Evolutionary conservation across 1,284 basidiomycete species (phyloP), one percentile per base, ranked within the genome.

Genomic region (Sporisorium reilianum): DNA sequence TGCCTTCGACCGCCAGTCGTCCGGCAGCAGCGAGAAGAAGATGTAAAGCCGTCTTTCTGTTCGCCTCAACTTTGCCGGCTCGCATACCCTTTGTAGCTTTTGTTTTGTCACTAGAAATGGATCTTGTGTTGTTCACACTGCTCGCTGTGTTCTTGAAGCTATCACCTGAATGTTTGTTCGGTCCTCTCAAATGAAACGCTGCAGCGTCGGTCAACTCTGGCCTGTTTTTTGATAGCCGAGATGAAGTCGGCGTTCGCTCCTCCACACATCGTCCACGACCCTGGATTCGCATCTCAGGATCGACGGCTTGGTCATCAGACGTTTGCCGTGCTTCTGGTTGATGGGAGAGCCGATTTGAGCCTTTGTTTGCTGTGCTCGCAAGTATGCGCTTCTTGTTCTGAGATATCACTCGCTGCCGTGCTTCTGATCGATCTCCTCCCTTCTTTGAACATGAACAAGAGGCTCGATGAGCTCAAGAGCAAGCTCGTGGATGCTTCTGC

Each of bases 1-100:
- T 30, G 48, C 41, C 10, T 58, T 68, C 34, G 65, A 69, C 30
- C 61, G 57, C 22, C 60, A 63, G 53, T 55, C 61, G 1, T 69
- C 61, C 14, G 50, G 55, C 50, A 58, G 56, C 67, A 61, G 53
- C 67, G 67, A 64, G 36, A 70, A 70, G 57, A 61, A 70, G 62
- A 49, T 57, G 12, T 61, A 49, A 60, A 25, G 12, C 49, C 6
- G 1, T 36, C 34, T 38, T 23, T 2, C 22, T 26, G 26, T 38
- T 48, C n/a, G 12, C 6, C 23, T 22, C 30, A 10, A 22, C 10
- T 34, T 34, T 14, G 10, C 34, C 34, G 3, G 34, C 6, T 34
- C 12, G 34, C 34, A 34, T 34, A 34, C 34, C 34, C 34, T 14
- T 10, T 48, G 46, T 48, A 48, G 26, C 26, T 9, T 48, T 34